Conservation (phyloP, 2,329 filamentous ascomycete genomes). For the Falciphora oryzae region DNA sequence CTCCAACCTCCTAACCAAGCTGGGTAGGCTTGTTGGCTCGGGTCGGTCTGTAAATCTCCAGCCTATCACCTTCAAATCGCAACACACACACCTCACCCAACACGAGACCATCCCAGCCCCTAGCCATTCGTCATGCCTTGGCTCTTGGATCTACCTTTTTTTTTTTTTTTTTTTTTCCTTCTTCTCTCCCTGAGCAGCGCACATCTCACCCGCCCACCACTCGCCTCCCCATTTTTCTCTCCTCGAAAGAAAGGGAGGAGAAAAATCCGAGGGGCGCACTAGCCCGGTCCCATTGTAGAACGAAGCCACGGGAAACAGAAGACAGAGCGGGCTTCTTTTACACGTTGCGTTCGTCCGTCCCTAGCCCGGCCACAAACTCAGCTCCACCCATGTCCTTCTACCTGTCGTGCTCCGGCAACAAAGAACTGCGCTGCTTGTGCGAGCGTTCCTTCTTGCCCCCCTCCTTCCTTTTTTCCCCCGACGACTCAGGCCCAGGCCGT, state of each 20-base stretch:
- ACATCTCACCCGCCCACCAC: neutral
- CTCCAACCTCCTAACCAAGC: neutral
- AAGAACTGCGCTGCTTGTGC: neutral
- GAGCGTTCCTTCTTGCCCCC: neutral
- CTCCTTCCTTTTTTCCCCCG: neutral
- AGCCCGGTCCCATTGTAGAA: neutral
- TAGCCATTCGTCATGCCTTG: neutral
- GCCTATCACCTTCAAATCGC: neutral
- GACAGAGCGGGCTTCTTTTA: neutral
- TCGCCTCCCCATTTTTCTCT: neutral
- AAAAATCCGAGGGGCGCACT: neutral
- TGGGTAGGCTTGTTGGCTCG: neutral
- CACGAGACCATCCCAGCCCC: neutral
- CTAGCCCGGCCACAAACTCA: neutral
- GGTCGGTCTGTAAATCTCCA: neutral
- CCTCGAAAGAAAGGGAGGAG: neutral
- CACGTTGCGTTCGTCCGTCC: neutral
- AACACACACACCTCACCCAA: neutral
- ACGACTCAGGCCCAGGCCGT: neutral
- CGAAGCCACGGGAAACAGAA: neutral
- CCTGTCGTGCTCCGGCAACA: neutral
- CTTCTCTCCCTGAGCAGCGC: no score
- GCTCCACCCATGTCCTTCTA: neutral
- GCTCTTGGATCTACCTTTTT: neutral
- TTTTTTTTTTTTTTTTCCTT: no score